Base-by-base conservation (phyloP, 108 stramenopile species). In the Mediolabrus comicus region DNA sequence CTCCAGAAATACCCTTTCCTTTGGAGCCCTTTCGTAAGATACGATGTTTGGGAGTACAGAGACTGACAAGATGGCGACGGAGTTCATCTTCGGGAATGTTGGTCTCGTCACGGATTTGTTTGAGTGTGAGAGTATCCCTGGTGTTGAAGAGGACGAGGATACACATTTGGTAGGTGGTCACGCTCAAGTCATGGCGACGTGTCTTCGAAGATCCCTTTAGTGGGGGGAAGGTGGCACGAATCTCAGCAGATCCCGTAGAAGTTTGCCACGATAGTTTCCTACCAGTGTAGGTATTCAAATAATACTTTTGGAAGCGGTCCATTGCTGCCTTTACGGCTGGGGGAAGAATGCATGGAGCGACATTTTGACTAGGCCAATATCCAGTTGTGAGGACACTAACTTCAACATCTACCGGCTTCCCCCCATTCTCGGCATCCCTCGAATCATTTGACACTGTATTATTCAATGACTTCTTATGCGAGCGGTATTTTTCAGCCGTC, bases 151-250 rank as follows among this genome's bases (percentile, higher is more conserved):
- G 86, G 56, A 94, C 82, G 19, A 99, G 82, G 54, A 99, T 96
- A 77, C 97, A 98, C 98, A 98, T 98, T 85, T 97, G 96, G 80
- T 98, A 98, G 29, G 97, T 97, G 26, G 95, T 89, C 27, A 98
- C 97, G 54, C 81, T 85, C 29, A 99, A 83, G 38, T 98, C 98
- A 71, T 98, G 91, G 24, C 89, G 82, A n/a, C 86, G 83, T 30
- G 61, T 46, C 53, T 86, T 86, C 30, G 82, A 70, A 11, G 72
- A 74, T 59, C 76, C 76, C 33, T 67, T 67, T 17, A 28, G 17
- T 14, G 75, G 62, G 24, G 84, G 84, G 79, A 97, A 97, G n/a
- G 69, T 79, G 30, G 89, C 96, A 60, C 84, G 80, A 30, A 96
- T 66, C 68, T 99, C 98, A 9, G 97, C 97, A 10, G 89, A 81